These are phyloP conservation scores for Amphicarpaea edgeworthii DNA, from an alignment of 306 rosid species.

Conservation along the genomic window DNA sequence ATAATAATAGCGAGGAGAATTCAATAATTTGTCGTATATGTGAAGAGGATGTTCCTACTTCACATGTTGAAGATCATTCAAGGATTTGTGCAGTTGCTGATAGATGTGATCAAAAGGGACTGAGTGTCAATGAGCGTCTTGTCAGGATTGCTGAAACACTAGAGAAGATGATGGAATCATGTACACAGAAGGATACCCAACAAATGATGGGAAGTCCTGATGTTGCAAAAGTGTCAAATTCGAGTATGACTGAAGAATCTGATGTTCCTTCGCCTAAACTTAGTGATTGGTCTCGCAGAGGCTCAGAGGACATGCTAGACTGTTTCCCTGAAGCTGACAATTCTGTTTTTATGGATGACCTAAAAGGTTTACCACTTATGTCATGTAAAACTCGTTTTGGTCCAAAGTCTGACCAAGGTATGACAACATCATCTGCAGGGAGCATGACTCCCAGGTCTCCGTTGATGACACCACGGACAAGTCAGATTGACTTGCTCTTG, in stretches of 20 bases:
- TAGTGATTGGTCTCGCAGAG: conserved; percentile 96
- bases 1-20: conserved; percentile 66
- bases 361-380: conserved; percentile 91
- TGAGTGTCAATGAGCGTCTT: conserved; percentile 93
- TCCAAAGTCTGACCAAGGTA: conserved; percentile 99
- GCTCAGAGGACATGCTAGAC: conserved; percentile 98
- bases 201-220: conserved; percentile 91
- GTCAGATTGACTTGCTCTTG: conserved; percentile 92
- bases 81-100: conserved; percentile 95
- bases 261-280: conserved; percentile 89
- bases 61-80: conserved; percentile 93
- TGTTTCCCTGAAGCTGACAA: conserved; percentile 93
- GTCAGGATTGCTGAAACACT: conserved; percentile 82
- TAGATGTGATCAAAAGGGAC: conserved; percentile 93
- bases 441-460: conserved; percentile 99
- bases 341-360: conserved; percentile 84
- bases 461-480: conserved; percentile 89
- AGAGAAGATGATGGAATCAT: conserved; percentile 84
- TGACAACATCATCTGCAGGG: conserved; percentile 98
- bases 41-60: conserved; percentile 96
- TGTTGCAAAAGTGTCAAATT: conserved; percentile 89
- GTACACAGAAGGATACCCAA: conserved; percentile 80
- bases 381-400: conserved; percentile 98
- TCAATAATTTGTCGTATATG: conserved; percentile 98
- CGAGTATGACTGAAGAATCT: conserved; percentile 96